Conservation (phyloP, 129 eudicot genomes). For the Flaveria sonorensis region DNA sequence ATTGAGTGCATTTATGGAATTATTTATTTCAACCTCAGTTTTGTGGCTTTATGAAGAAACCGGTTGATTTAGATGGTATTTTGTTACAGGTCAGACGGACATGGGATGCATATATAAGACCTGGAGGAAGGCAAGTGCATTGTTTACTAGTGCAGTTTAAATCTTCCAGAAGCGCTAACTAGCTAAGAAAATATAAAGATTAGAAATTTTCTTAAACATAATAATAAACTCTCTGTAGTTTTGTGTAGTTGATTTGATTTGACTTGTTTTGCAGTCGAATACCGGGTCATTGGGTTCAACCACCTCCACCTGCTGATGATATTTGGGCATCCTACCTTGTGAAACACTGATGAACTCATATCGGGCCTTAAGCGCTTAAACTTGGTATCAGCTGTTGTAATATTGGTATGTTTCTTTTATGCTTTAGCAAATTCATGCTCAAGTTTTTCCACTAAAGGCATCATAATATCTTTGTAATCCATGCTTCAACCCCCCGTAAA, state of each 20-base stretch:
- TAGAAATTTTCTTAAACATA: background rate
- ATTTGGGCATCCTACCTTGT: conserved; percentile 93
- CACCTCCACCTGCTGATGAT: conserved; percentile 86
- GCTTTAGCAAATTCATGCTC: conserved; percentile 3
- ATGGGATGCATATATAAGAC: conserved; percentile 92
- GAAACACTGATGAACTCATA: conserved; percentile 43
- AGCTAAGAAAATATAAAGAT: background rate
- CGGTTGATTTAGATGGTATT: conserved; percentile 9
- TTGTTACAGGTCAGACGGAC: conserved; percentile 76
- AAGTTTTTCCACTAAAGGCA: background rate
- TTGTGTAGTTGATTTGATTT: conserved; percentile 5
- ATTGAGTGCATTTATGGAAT: background rate
- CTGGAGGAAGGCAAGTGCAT: conserved; percentile 82
- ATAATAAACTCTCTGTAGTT: background rate
- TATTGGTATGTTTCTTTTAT: conserved; percentile 16
- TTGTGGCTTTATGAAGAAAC: background rate
- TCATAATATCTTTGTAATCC: background rate
- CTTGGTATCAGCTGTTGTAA: background rate
- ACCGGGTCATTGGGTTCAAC: conserved; percentile 97
- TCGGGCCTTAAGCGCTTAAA: background rate
- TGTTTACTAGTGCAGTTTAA: background rate
- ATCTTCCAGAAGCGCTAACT: background rate
- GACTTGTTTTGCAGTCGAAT: conserved; percentile 65
- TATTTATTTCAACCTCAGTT: background rate
- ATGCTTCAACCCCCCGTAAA: too few species aligned